Conservation (phyloP, 179 eudicot species). For the Spinacia oleracea region DNA sequence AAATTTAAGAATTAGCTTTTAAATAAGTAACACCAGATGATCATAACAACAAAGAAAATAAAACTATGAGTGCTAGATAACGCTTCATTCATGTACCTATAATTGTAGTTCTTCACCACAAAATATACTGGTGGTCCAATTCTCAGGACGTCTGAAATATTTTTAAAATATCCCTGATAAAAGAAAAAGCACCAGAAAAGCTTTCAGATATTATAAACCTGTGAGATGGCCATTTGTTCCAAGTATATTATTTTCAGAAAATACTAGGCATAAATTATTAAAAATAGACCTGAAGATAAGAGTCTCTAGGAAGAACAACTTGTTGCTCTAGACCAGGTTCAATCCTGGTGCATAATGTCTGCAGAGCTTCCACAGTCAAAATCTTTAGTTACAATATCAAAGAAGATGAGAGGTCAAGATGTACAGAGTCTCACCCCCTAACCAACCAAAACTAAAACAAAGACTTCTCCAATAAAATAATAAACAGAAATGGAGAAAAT, state of each 20-base stretch:
- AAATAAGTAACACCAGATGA: too few relatives aligned
- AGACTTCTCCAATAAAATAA: background rate
- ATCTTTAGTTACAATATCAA: slow-evolving; percentile 8
- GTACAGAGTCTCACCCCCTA: background rate
- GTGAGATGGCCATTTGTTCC: background rate
- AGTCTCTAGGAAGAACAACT: slow-evolving; percentile 95
- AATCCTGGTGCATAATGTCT: slow-evolving; percentile 95
- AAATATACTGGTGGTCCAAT: slow-evolving; percentile 96
- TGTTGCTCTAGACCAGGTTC: slow-evolving; percentile 98
- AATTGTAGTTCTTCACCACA: slow-evolving; percentile 85
- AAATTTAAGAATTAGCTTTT: too few relatives aligned
- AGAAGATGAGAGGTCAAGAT: background rate
- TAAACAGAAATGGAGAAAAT: background rate
- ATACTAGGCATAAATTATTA: background rate
- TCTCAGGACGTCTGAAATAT: slow-evolving; percentile 77
- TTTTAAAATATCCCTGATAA: slow-evolving; percentile 82
- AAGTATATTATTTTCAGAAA: background rate
- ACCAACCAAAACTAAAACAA: background rate
- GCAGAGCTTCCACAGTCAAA: slow-evolving; percentile 22
- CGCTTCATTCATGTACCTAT: slow-evolving; percentile 47
- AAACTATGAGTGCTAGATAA: too few relatives aligned
- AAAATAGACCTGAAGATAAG: slow-evolving; percentile 88
- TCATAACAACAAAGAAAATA: background rate
- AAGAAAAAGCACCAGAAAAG: slow-evolving; percentile 25
- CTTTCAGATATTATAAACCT: slow-evolving; percentile 20